phyloP scores from a whole-genome alignment of 2,329 filamentous ascomycete species.

The Hypoxylon sp. region DNA sequence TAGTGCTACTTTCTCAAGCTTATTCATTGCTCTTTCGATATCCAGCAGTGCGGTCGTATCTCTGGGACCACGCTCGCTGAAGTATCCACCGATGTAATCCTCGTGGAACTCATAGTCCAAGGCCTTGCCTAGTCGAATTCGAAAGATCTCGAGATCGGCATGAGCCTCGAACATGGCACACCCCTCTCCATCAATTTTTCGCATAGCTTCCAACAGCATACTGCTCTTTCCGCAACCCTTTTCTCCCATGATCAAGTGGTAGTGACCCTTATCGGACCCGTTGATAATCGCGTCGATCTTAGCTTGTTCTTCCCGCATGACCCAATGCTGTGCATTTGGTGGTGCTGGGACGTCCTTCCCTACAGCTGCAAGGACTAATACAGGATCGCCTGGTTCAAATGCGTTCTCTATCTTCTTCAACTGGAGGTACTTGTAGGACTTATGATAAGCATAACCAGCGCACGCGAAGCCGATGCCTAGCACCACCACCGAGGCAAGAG shows the following conservation, averaged over 20 bases:
- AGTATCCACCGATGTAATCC: constrained; percentile 96
- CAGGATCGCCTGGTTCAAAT: constrained; percentile 92
- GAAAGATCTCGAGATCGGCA: constrained; percentile 94
- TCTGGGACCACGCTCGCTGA: constrained; percentile 91
- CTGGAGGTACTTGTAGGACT: constrained; percentile 89
- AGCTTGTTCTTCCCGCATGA: constrained; percentile 84
- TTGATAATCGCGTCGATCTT: constrained; percentile 86
- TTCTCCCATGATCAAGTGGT: constrained; percentile 92
- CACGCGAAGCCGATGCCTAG: constrained; percentile 75
- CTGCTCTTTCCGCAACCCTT: constrained; percentile 97
- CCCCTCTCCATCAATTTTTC: constrained; percentile 88
- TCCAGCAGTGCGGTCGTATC: constrained; percentile 94
- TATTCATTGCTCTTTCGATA: constrained; percentile 97
- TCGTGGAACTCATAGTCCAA: constrained; percentile 98
- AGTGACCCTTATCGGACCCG: constrained; percentile 82
- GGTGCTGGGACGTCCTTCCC: constrained; percentile 69
- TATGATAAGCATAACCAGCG: constrained; percentile 84
- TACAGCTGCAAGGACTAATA: constrained; percentile 82
- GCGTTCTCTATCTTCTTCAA: constrained; percentile 94
- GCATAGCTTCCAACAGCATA: constrained; percentile 96
- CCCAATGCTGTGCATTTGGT: constrained; percentile 76
- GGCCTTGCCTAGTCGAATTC: constrained; percentile 91
- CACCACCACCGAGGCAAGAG: constrained; percentile 80
- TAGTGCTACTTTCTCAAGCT: constrained; percentile 95
- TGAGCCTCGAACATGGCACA: constrained; percentile 98